Percentiles rank a stretch among this genome's conserved stretches.
These are phyloP conservation scores for Murraya koenigii DNA, from an alignment of 345 rosid species.

Conservation along the genomic window DNA sequence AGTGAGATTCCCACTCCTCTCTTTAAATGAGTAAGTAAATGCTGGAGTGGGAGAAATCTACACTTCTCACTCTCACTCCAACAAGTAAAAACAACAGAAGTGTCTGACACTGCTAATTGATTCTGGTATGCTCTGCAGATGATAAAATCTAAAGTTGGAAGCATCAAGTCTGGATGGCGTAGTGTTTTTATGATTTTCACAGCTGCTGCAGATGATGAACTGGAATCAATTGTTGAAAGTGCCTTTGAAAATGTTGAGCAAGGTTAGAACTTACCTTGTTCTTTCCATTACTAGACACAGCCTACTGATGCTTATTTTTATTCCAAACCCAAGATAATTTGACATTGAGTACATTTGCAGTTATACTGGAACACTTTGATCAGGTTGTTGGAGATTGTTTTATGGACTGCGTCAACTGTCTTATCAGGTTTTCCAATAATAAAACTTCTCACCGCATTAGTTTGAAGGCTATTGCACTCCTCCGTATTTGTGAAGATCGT, in stretches of 20 bases:
- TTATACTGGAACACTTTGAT: conserved; percentile 97
- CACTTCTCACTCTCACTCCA: no score
- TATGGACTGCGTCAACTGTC: conserved; percentile 98
- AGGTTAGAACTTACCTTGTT: conserved; percentile 30
- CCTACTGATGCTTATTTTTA: not conserved
- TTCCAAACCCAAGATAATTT: conserved; percentile 23
- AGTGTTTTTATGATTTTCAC: conserved; percentile 91
- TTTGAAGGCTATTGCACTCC: conserved; percentile 98
- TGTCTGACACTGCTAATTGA: conserved; percentile 2
- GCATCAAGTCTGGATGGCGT: conserved; percentile 93
- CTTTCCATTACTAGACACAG: not conserved
- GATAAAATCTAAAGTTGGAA: conserved; percentile 93
- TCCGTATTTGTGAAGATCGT: conserved; percentile 98
- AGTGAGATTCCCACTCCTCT: no score
- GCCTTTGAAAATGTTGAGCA: conserved; percentile 76
- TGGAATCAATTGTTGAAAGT: conserved; percentile 59
- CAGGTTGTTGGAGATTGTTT: conserved; percentile 98
- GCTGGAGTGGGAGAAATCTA: no score
- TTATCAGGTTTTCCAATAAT: conserved; percentile 93
- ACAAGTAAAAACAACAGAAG: no score
- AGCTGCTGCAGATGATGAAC: conserved; percentile 62
- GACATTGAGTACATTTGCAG: conserved; percentile 56
- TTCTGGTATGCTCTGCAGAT: conserved; percentile 44
- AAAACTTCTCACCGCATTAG: conserved; percentile 89
- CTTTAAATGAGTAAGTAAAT: no score